These are phyloP conservation scores for Mucor velutinosus DNA, from an alignment of 371 early-diverging fungal species.

Conservation along the genomic window DNA sequence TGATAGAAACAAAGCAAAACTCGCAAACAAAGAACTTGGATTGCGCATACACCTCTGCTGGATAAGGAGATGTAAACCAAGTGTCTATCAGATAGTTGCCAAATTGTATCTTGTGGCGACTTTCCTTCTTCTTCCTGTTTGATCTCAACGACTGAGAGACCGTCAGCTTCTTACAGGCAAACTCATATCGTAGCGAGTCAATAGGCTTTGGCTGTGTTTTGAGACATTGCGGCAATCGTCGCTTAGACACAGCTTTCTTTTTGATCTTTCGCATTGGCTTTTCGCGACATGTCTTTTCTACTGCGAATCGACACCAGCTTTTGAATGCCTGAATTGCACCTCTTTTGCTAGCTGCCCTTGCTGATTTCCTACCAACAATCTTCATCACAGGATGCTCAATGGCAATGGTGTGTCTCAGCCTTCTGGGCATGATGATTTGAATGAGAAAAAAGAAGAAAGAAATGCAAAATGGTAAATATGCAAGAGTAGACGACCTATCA, in stretches of 20 bases:
- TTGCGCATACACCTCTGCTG: slow-evolving; percentile 79
- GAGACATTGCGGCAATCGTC: background rate
- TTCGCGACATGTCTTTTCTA: background rate
- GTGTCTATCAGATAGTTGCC: slow-evolving; percentile 9
- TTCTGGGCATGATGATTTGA: background rate
- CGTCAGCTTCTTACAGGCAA: background rate
- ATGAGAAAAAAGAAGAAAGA: background rate
- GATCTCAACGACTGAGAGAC: background rate
- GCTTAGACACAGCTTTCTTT: background rate
- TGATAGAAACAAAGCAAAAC: slow-evolving; percentile 96
- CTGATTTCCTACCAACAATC: background rate
- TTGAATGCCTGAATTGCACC: background rate
- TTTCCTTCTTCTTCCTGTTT: background rate
- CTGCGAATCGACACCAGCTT: background rate
- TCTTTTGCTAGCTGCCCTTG: background rate
- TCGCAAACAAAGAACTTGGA: slow-evolving; percentile 87
- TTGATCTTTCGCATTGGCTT: background rate
- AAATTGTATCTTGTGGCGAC: background rate
- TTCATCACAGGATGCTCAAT: background rate
- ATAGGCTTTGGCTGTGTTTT: background rate
- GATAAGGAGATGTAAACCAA: slow-evolving; percentile 96
- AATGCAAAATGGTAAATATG: background rate
- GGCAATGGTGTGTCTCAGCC: background rate
- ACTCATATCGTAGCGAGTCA: background rate
- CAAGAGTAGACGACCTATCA: background rate